Percentiles rank a stretch among this genome's conserved stretches.
phyloP scores from a whole-genome alignment of 768 basidiomycete species.

The Macrolepiota dolichaula region DNA sequence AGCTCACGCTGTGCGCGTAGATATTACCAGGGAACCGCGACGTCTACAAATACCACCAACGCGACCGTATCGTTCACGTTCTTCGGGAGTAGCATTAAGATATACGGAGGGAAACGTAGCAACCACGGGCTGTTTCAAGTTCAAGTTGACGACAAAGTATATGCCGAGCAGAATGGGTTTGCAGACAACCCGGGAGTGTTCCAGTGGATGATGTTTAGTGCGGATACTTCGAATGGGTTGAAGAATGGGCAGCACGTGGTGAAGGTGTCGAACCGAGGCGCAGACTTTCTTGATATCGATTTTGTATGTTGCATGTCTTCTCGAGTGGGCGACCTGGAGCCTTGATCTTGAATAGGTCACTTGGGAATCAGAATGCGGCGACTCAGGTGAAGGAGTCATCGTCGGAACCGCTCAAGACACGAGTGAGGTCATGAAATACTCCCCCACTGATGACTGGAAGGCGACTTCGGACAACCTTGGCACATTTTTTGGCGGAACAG shows the following conservation, averaged over 20 bases:
- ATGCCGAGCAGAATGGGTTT: conserved; percentile 25
- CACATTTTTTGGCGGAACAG: conserved; percentile 42
- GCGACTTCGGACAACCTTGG: conserved; percentile 28
- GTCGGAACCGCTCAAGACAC: conserved; percentile 29
- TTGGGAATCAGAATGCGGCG: conserved; percentile 28
- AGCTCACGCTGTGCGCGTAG: conserved; percentile 13
- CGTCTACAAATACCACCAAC: conserved; percentile 26
- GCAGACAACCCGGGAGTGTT: conserved; percentile 26
- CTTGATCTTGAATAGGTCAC: conserved; percentile 24
- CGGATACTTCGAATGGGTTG: conserved; percentile 21
- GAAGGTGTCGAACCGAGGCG: conserved; percentile 27
- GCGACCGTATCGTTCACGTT: conserved; percentile 39
- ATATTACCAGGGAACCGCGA: conserved; percentile 37
- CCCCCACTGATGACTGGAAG: conserved; percentile 27
- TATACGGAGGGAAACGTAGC: conserved; percentile 46
- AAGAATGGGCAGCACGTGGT: conserved; percentile 33
- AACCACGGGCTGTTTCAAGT: conserved; percentile 46
- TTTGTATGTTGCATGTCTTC: conserved; percentile 31
- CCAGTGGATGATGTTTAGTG: conserved; percentile 39
- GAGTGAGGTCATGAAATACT: conserved; percentile 33
- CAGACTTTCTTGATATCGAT: conserved; percentile 41
- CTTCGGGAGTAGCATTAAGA: conserved; percentile 45
- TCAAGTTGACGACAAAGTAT: conserved; percentile 32
- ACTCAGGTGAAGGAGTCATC: conserved; percentile 20
- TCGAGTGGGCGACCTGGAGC: background rate